Evolutionary conservation across 768 basidiomycete species (phyloP).

Genomic region (Sarcodon sp.): DNA sequence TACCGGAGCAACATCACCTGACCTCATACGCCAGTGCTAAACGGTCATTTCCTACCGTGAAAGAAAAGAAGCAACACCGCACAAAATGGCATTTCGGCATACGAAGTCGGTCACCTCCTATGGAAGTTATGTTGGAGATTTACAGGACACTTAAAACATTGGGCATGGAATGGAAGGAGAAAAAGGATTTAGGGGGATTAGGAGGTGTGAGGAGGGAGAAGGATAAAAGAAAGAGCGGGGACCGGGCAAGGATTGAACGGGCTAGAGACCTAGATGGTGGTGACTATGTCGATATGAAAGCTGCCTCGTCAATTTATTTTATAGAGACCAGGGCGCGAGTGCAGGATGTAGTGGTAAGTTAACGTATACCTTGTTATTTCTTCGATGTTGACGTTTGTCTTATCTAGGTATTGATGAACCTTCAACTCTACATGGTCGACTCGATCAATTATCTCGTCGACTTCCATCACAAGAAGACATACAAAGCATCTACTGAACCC

Average conservation of each 20-base stretch:
- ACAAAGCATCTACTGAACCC: constrained; percentile 56
- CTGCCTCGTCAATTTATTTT: constrained; percentile 74
- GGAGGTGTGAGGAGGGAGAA: constrained; percentile 32
- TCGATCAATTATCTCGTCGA: constrained; percentile 94
- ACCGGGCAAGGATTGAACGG: constrained; percentile 41
- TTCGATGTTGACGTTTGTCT: constrained; percentile 1
- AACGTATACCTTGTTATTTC: not conserved
- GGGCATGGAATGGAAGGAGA: constrained; percentile 97
- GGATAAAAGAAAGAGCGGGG: constrained; percentile 12
- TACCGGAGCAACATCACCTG: constrained; percentile 57
- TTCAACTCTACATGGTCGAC: constrained; percentile 95
- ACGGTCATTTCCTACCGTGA: constrained; percentile 25
- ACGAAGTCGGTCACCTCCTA: constrained; percentile 83
- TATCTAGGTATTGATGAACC: constrained; percentile 83
- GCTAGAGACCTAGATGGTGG: constrained; percentile 47
- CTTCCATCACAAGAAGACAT: constrained; percentile 95
- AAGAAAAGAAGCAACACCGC: constrained; percentile 60
- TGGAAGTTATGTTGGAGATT: constrained; percentile 99
- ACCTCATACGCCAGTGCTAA: constrained; percentile 51
- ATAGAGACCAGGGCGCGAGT: constrained; percentile 89
- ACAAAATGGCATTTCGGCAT: constrained; percentile 99
- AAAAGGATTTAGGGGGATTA: constrained; percentile 63
- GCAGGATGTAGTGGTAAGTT: constrained; percentile 80
- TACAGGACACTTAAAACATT: constrained; percentile 83
- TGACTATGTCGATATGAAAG: constrained; percentile 45